These are phyloP conservation scores for Keithomyces neogunnii DNA, from an alignment of 2,329 filamentous ascomycete species.

Conservation along the genomic window DNA sequence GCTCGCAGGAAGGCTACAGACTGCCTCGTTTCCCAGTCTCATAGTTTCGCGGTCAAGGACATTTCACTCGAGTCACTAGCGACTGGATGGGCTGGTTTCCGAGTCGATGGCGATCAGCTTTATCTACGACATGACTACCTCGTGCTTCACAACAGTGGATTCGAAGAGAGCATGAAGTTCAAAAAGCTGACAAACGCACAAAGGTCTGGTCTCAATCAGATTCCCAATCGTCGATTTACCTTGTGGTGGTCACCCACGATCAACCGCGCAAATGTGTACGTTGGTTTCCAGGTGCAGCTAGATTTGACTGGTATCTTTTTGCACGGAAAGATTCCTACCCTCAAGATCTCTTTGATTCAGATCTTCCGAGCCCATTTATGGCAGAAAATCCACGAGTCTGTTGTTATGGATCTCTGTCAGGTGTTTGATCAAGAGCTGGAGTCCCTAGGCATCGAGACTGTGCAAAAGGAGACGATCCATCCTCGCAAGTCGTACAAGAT, in stretches of 20 bases:
- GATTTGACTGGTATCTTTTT: conserved; percentile 98
- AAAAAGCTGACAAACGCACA: conserved; percentile 98
- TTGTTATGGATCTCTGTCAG: conserved; percentile 98
- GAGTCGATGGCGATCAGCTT: conserved; percentile 40
- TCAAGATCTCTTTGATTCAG: conserved; percentile 97
- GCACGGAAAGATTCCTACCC: conserved; percentile 95
- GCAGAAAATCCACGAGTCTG: conserved; percentile 99
- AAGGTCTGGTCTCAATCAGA: conserved; percentile 92
- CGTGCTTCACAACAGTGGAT: conserved; percentile 27
- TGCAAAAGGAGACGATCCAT: conserved; percentile 98
- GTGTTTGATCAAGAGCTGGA: conserved; percentile 97
- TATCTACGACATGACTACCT: conserved; percentile 32
- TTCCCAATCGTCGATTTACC: conserved; percentile 96
- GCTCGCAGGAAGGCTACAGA: conserved; percentile 3
- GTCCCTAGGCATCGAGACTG: conserved; percentile 89
- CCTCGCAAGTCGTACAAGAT: conserved; percentile 99
- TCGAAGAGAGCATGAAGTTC: conserved; percentile 77
- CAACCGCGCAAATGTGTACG: conserved; percentile 93
- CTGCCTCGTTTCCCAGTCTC: conserved; percentile 14
- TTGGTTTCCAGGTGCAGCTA: conserved; percentile 98
- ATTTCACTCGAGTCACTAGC: conserved; percentile 32
- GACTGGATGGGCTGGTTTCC: conserved; percentile 41
- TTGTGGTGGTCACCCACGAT: conserved; percentile 96
- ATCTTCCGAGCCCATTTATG: conserved; percentile 99
- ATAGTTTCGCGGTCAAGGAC: conserved; percentile 30